phyloP scores from a whole-genome alignment of 371 early-diverging fungal genomes.

The Conidiobolus coronatus region DNA sequence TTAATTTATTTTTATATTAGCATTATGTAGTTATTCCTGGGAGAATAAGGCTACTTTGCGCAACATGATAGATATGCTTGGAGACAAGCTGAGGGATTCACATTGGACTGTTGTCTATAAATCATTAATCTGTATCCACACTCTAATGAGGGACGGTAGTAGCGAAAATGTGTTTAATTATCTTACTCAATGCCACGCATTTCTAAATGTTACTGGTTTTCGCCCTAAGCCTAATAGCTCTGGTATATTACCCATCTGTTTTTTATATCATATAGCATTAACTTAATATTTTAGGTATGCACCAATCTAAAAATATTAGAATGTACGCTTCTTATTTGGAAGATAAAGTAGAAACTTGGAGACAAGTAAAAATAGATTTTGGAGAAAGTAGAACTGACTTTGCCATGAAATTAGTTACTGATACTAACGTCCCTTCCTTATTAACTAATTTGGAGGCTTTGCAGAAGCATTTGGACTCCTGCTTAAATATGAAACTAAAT shows the following conservation, averaged over 20 bases:
- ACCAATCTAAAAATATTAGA: not conserved
- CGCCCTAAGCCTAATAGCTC: not conserved
- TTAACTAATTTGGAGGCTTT: not conserved
- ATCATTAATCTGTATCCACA: not conserved
- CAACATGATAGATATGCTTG: slow-evolving; percentile 1
- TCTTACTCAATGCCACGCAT: not conserved
- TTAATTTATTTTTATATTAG: not conserved
- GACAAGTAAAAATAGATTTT: not conserved
- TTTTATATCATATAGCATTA: not conserved
- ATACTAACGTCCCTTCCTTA: not conserved
- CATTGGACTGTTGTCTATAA: slow-evolving; percentile 2
- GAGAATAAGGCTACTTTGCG: slow-evolving; percentile 2
- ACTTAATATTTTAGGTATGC: not conserved
- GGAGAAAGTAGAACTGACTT: not conserved
- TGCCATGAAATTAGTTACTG: not conserved
- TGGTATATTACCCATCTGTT: not conserved
- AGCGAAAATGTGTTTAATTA: not conserved
- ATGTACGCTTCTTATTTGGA: not conserved
- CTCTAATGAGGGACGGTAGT: slow-evolving; percentile 2
- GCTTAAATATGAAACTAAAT: not conserved
- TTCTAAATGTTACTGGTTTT: not conserved
- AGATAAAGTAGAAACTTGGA: slow-evolving; percentile 1
- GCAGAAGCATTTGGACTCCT: slow-evolving; percentile 1
- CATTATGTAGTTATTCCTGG: not conserved
- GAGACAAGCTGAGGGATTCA: not conserved